phyloP scores from a whole-genome alignment of 805 yeast genomes.

The Scheffersomyces amazonensis region DNA sequence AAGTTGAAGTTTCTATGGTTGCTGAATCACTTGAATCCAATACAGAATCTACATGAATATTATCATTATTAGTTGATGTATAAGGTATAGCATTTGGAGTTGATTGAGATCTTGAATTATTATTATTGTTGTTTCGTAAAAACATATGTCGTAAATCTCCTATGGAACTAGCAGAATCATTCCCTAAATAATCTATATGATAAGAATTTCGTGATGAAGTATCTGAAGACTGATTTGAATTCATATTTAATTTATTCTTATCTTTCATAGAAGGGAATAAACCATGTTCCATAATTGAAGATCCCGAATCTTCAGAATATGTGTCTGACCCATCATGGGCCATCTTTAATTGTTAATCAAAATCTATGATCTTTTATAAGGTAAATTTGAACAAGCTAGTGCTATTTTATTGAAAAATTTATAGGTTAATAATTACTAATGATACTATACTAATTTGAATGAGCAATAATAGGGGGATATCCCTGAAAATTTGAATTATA shows the following conservation, averaged over 20 bases:
- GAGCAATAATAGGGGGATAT: too few relatives aligned
- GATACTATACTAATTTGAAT: too few relatives aligned
- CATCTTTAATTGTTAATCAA: not conserved
- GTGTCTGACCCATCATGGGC: not conserved
- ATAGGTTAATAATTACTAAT: too few relatives aligned
- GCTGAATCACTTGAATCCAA: not conserved
- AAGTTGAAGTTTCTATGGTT: not conserved
- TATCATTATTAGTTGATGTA: constrained; percentile 1
- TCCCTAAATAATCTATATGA: constrained; percentile 1
- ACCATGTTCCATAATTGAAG: not conserved
- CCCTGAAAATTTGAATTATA: too few relatives aligned
- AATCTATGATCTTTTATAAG: too few relatives aligned
- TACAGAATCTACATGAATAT: constrained; percentile 4
- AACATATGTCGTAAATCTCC: constrained; percentile 4
- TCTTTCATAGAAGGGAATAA: not conserved
- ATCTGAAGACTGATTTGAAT: too few relatives aligned
- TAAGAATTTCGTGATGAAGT: not conserved
- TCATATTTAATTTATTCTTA: not conserved
- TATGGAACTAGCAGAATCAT: constrained; percentile 2
- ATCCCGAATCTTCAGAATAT: not conserved
- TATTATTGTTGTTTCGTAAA: too few relatives aligned
- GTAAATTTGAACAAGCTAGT: too few relatives aligned
- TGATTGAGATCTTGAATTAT: too few relatives aligned
- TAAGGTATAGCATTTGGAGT: constrained; percentile 5
- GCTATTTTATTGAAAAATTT: too few relatives aligned